These are phyloP conservation scores for Cryptosporidium viatorum DNA, from an alignment of 169 alveolate species.

Conservation along the genomic window DNA sequence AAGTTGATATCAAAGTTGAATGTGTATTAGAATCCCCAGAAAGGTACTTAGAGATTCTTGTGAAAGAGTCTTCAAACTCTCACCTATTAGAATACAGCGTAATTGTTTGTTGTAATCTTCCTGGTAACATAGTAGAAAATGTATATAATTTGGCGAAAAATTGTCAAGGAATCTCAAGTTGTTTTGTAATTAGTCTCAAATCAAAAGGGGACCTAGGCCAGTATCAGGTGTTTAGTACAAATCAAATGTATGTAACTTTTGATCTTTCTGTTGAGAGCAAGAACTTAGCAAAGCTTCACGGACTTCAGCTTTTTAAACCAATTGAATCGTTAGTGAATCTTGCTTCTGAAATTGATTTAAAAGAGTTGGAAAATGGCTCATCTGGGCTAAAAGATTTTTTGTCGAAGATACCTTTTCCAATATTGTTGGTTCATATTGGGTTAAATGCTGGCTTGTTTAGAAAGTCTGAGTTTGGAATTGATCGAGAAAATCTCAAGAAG, in stretches of 20 bases:
- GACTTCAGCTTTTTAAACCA: conserved; percentile 45
- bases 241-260: neutral
- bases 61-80: neutral
- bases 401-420: conserved; percentile 43
- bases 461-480: neutral
- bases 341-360: conserved; percentile 14
- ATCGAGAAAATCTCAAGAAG: neutral
- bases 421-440: conserved; percentile 18
- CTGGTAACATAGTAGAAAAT: neutral
- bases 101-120: conserved; percentile 25
- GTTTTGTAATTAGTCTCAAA: conserved; percentile 21
- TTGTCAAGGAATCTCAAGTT: neutral
- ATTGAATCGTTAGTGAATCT: neutral
- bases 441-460: neutral
- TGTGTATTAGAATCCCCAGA: conserved; percentile 45
- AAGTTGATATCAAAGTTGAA: neutral
- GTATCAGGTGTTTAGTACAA: conserved; percentile 11
- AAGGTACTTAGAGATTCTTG: neutral
- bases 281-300: conserved; percentile 24
- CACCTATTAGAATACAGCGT: neutral
- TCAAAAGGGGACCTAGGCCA: conserved; percentile 37
- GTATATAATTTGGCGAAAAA: neutral
- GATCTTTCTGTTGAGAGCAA: conserved; percentile 44
- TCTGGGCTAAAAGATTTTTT: neutral
- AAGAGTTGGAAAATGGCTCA: neutral